Evolutionary conservation across 2,329 filamentous ascomycete species (phyloP), one percentile per base, ranked within the genome.

Genomic region (Trichophyton benhamiae): DNA sequence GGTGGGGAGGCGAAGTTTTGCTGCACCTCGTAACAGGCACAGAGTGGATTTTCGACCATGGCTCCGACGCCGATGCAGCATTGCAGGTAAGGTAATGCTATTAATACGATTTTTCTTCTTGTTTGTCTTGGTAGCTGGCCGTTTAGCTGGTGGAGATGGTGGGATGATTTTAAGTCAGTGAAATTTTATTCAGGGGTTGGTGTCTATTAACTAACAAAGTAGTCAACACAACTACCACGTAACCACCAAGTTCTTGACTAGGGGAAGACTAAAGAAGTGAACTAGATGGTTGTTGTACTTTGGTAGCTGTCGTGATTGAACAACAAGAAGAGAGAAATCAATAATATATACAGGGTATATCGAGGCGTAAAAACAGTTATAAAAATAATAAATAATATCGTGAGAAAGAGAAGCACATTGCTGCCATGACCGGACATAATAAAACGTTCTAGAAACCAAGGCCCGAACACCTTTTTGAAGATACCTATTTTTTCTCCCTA

Each of bases 311-410:
- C 9, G 42, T n/a, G 5, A 8, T 20, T 46, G n/a, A 22, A 20
- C 42, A 46, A n/a, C 13, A 42, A 27, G 20, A 30, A 3, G 20
- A 52, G 48, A 30, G 20, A 30, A 52, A 30, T 30, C 13, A 53
- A 25, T 25, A 53, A n/a, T 53, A 53, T 53, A 30, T 53, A 53
- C 49, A 53, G 49, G 49, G 49, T 53, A 53, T 53, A 53, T 33
- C 49, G 30, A 53, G 30, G 49, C 5, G 33, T 25, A 53, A 7
- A 25, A 53, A 53, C n/a, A 15, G 25, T 3, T 4, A 38, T 11
- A 2, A 38, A 38, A 38, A 4, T 13, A 30, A 5, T 25, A 20
- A 27, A 27, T 30, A 38, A 38, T 38, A 38, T 38, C 11, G 33
- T 38, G 11, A 38, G 33, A 9, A 38, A 38, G 33, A 38, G 15